Percentiles rank a stretch among this genome's conserved stretches.
Evolutionary conservation across 371 early-diverging fungal species (phyloP).

Genomic region (Actinomortierella wolfii): DNA sequence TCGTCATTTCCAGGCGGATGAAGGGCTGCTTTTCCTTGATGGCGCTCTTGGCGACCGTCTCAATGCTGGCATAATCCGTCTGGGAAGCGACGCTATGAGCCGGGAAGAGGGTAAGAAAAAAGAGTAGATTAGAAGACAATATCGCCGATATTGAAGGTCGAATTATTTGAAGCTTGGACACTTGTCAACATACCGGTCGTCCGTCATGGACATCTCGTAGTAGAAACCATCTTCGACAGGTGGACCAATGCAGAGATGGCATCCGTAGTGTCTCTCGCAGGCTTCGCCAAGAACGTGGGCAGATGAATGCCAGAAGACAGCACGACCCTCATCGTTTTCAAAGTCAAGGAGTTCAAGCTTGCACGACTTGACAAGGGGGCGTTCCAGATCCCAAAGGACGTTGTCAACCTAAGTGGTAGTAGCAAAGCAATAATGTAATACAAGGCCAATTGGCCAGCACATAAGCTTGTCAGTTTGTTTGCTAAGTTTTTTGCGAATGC

Average conservation of each 20-base stretch:
- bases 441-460: no score
- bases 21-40: constrained; percentile 98
- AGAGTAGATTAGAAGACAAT: background rate
- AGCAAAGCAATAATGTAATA: no score
- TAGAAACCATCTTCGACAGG: constrained; percentile 99
- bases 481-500: no score
- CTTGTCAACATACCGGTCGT: constrained; percentile 57
- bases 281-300: constrained; percentile 99
- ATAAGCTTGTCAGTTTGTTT: no score
- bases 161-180: constrained; percentile 1
- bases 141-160: background rate
- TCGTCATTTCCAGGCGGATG: constrained; percentile 87
- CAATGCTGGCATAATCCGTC: constrained; percentile 86
- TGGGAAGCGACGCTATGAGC: constrained; percentile 70
- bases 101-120: constrained; percentile 4
- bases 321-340: constrained; percentile 88
- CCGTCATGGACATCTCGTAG: constrained; percentile 94
- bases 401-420: constrained; percentile 70
- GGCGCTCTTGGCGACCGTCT: constrained; percentile 83
- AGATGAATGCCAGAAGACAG: constrained; percentile 99
- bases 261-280: constrained; percentile 94
- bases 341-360: constrained; percentile 94
- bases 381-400: constrained; percentile 90
- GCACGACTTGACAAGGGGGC: constrained; percentile 87
- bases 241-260: constrained; percentile 98